These are phyloP conservation scores for Coprinopsis sp. DNA, from an alignment of 768 basidiomycete species.

Conservation along the genomic window DNA sequence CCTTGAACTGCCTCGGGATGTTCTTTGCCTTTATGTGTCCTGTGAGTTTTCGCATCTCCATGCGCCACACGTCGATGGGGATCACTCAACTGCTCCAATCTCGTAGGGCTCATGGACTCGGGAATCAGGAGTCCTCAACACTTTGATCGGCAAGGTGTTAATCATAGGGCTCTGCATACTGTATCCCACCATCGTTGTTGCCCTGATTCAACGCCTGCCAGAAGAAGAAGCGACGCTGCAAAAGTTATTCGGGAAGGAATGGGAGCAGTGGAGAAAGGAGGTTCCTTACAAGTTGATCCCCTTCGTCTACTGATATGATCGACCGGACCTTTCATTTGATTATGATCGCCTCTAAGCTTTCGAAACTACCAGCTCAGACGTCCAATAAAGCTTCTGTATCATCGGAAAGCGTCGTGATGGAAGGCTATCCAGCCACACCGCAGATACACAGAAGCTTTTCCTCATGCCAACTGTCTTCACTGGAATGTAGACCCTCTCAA, in stretches of 20 bases:
- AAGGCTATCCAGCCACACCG: no score
- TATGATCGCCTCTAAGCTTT: no score
- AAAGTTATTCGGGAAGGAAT: constrained; percentile 35
- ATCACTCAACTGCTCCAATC: not conserved
- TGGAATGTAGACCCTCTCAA: no score
- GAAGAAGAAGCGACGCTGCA: constrained; percentile 42
- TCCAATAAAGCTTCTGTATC: no score
- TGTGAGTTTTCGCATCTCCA: constrained; percentile 17
- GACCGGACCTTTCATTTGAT: no score
- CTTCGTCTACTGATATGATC: constrained; percentile 43
- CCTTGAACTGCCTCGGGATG: constrained; percentile 31
- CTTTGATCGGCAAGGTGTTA: constrained; percentile 24
- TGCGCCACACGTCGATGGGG: not conserved
- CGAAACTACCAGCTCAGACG: no score
- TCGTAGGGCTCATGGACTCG: constrained; percentile 44
- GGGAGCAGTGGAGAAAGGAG: constrained; percentile 37
- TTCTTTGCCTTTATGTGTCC: constrained; percentile 30
- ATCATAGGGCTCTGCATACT: constrained; percentile 23
- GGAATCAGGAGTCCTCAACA: constrained; percentile 36
- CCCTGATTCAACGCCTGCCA: constrained; percentile 35
- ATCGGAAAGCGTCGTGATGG: no score
- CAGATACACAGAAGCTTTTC: no score
- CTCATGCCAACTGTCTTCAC: no score
- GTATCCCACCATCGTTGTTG: constrained; percentile 26
- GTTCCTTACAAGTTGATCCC: constrained; percentile 49